Conservation (phyloP, 305 asterid genomes). For the Monarda citriodora region DNA sequence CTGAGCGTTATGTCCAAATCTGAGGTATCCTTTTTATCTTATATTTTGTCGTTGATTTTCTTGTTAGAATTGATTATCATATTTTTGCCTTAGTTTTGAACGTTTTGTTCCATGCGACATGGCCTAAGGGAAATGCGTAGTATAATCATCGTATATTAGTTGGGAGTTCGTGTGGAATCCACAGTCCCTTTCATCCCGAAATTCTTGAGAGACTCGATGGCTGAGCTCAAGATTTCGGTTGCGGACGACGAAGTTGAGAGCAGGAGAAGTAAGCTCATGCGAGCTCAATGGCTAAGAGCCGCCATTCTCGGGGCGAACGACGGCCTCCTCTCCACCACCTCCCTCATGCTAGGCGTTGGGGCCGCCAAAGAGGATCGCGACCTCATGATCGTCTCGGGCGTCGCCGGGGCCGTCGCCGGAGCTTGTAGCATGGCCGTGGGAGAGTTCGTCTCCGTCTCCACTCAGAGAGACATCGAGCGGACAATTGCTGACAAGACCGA, state of each 20-base stretch:
- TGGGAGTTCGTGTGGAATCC: constrained; percentile 29
- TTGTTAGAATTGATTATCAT: constrained; percentile 3
- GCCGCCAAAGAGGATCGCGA: constrained; percentile 52
- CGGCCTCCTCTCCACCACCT: constrained; percentile 58
- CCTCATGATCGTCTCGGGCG: constrained; percentile 39
- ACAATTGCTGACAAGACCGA: constrained; percentile 1
- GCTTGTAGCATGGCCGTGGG: constrained; percentile 79
- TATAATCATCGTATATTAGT: neutral
- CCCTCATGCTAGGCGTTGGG: constrained; percentile 64
- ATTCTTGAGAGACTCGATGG: neutral
- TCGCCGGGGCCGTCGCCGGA: constrained; percentile 63
- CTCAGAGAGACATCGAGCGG: constrained; percentile 56
- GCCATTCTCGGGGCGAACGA: constrained; percentile 73
- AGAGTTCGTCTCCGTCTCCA: constrained; percentile 65
- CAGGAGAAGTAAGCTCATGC: constrained; percentile 20
- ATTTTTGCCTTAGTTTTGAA: constrained; percentile 22
- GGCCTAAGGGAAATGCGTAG: constrained; percentile 31
- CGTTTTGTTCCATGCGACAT: constrained; percentile 27
- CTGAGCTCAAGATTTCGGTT: constrained; percentile 22
- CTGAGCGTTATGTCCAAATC: constrained; percentile 1
- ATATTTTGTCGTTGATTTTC: neutral
- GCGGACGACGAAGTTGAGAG: constrained; percentile 17
- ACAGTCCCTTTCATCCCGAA: constrained; percentile 31
- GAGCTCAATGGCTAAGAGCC: constrained; percentile 72
- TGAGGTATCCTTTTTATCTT: neutral